phyloP scores from a whole-genome alignment of 164 flowering plant genomes.

The Warburgia ugandensis region DNA sequence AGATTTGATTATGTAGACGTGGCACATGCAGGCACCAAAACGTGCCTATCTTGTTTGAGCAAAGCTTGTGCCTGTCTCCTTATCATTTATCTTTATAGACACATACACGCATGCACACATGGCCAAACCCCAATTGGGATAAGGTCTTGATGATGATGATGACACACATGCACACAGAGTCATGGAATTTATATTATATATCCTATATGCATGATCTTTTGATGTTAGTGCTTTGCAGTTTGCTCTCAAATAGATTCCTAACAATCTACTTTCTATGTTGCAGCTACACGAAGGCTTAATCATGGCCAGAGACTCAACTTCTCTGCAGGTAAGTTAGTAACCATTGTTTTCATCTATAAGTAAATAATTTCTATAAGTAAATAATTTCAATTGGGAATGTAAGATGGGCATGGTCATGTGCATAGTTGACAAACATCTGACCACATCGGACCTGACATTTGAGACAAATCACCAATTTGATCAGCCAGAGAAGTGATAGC shows the following conservation, averaged over 20 bases:
- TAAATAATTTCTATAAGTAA: not conserved
- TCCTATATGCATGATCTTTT: not conserved
- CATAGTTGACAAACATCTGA: no score
- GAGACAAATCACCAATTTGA: not conserved
- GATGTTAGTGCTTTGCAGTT: not conserved
- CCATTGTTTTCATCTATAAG: not conserved
- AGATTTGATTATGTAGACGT: no score
- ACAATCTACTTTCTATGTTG: slow-evolving; percentile 5
- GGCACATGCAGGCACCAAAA: no score
- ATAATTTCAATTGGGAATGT: not conserved
- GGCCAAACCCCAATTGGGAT: no score
- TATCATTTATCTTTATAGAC: no score
- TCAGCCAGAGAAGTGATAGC: not conserved
- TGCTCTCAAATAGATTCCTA: not conserved
- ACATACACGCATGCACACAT: no score
- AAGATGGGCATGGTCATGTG: not conserved
- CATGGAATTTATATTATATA: no score
- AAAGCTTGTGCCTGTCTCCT: no score
- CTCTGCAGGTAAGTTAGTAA: slow-evolving; percentile 32
- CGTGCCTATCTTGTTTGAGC: no score
- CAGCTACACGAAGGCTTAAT: slow-evolving; percentile 38
- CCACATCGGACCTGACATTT: no score
- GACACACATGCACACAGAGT: no score
- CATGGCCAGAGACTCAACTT: slow-evolving; percentile 18
- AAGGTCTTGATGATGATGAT: no score